phyloP scores from a whole-genome alignment of 352 stramenopile genomes.

The Pythium coloratum region DNA sequence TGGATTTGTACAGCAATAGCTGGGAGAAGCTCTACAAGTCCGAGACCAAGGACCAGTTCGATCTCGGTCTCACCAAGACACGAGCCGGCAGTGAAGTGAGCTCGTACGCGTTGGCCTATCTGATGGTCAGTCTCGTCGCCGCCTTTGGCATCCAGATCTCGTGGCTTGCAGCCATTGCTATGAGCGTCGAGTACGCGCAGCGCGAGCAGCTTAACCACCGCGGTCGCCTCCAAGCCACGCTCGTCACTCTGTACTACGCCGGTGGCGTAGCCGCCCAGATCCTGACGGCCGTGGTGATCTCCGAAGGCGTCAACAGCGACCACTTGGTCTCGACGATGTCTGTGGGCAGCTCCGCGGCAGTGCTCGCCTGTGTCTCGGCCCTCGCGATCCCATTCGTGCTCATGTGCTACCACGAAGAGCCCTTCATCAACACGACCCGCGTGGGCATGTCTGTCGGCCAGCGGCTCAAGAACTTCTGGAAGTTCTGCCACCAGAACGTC shows the following conservation, averaged over 20 bases:
- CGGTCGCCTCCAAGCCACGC: conserved; percentile 16
- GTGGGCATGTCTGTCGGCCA: not conserved
- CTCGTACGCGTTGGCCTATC: not conserved
- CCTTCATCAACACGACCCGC: not conserved
- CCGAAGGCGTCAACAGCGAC: not conserved
- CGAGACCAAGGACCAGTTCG: too few relatives aligned
- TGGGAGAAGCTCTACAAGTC: not conserved
- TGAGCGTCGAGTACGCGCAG: conserved; percentile 28
- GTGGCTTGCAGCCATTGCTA: conserved; percentile 16
- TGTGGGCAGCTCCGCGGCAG: not conserved
- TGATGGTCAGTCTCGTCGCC: conserved; percentile 13
- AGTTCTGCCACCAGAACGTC: conserved; percentile 24
- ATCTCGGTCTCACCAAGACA: not conserved
- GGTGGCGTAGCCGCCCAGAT: conserved; percentile 1
- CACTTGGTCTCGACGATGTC: conserved; percentile 6
- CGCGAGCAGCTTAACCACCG: conserved; percentile 21
- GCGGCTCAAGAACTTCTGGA: conserved; percentile 16
- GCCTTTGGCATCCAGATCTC: conserved; percentile 18
- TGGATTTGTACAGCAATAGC: conserved; percentile 16
- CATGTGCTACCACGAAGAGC: conserved; percentile 8
- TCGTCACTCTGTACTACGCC: conserved; percentile 13
- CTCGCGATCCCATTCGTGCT: conserved; percentile 9
- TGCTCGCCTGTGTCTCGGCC: not conserved
- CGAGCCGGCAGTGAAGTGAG: not conserved
- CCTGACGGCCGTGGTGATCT: conserved; percentile 1